Conservation (phyloP, 768 basidiomycete species). For the Pleurotus platypus region DNA sequence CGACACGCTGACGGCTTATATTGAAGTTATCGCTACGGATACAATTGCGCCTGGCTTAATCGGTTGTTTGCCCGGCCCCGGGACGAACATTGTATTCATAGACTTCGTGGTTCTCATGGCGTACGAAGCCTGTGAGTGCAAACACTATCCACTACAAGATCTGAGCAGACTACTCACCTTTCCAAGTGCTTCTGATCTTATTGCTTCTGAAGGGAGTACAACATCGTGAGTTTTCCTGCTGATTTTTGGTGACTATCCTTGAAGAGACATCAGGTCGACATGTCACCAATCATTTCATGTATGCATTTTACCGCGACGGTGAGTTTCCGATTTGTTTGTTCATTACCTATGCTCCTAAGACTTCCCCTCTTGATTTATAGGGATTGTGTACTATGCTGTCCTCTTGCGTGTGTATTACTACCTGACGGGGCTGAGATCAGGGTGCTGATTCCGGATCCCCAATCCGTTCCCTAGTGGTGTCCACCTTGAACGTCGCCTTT, state of each 20-base stretch:
- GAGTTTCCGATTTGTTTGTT: not conserved
- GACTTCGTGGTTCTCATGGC: not conserved
- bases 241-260: not conserved
- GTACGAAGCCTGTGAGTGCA: conserved; percentile 1
- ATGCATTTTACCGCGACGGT: conserved; percentile 4
- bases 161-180: too few species aligned
- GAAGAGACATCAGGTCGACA: not conserved
- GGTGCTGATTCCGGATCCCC: too few species aligned
- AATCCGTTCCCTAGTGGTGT: not conserved
- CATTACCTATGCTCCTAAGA: too few species aligned
- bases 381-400: not conserved
- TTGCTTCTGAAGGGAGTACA: not conserved
- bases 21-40: conserved; percentile 1
- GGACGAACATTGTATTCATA: conserved; percentile 1
- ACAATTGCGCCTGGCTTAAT: not conserved
- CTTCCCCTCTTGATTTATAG: not conserved
- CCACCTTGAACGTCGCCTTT: not conserved
- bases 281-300: not conserved
- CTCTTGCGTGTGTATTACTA: not conserved
- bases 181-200: not conserved
- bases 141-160: not conserved
- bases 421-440: too few species aligned
- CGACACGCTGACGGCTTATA: too few species aligned
- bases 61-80: conserved; percentile 2
- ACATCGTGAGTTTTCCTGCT: not conserved